These are phyloP conservation scores for Gossypium longicalyx DNA, from an alignment of 345 rosid genomes.

Conservation along the genomic window DNA sequence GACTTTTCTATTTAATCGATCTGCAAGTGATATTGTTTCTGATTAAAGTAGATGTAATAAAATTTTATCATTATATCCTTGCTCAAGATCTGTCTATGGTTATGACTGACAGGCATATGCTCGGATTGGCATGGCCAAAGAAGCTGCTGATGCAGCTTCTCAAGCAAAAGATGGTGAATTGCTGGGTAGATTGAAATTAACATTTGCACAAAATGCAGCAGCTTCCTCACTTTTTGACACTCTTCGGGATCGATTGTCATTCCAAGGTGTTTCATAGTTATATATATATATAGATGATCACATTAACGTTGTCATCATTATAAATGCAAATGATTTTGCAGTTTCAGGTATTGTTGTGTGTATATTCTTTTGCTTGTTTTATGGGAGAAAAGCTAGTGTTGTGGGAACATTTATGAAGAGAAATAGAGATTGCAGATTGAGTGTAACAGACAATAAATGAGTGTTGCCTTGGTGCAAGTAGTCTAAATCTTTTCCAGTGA, in stretches of 20 bases:
- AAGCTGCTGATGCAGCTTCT: conserved; percentile 96
- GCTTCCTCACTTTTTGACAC: conserved; percentile 85
- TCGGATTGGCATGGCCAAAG: conserved; percentile 95
- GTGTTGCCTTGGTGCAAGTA: not conserved
- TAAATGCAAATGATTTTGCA: not conserved
- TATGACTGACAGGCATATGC: conserved; percentile 64
- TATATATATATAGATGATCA: not conserved
- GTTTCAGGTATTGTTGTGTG: not conserved
- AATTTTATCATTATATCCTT: not conserved
- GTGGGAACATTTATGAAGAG: not conserved
- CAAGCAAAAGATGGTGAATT: conserved; percentile 92
- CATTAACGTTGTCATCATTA: not conserved
- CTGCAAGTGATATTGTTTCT: not conserved
- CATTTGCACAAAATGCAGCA: conserved; percentile 78
- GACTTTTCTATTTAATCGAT: not conserved
- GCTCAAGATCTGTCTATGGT: conserved; percentile 6
- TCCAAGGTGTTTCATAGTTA: conserved; percentile 63
- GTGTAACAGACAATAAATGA: not conserved
- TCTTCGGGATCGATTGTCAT: conserved; percentile 68
- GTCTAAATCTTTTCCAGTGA: not conserved
- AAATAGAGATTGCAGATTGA: not conserved
- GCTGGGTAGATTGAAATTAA: conserved; percentile 74
- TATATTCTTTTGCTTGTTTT: not conserved
- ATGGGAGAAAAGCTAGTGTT: not conserved
- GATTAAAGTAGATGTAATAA: not conserved